These are phyloP conservation scores for Hypoxylon sp. DNA, from an alignment of 2,329 filamentous ascomycete species.

Conservation along the genomic window DNA sequence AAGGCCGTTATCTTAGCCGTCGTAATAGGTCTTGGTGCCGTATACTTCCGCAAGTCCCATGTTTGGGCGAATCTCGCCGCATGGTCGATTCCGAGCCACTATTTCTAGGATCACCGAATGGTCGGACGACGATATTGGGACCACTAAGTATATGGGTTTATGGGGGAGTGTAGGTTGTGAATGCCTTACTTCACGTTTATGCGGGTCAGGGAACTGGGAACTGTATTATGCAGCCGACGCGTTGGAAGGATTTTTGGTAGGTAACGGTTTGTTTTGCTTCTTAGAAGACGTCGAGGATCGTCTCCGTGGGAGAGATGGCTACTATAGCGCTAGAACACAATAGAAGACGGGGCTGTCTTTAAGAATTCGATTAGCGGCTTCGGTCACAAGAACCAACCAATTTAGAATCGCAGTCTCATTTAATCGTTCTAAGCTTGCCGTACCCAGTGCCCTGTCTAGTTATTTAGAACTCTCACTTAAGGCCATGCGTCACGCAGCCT, in stretches of 20 bases:
- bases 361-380: neutral
- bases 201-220: neutral
- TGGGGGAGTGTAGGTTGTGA: slow-evolving; percentile 4
- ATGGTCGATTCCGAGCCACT: slow-evolving; percentile 31
- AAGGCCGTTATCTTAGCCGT: slow-evolving; percentile 75
- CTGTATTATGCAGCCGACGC: neutral
- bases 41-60: slow-evolving; percentile 72
- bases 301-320: slow-evolving; percentile 15
- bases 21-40: slow-evolving; percentile 74
- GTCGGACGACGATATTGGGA: slow-evolving; percentile 3
- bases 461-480: neutral
- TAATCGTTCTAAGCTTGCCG: slow-evolving; percentile 8
- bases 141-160: neutral
- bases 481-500: slow-evolving; percentile 53
- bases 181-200: slow-evolving; percentile 1
- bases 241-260: slow-evolving; percentile 8
- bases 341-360: neutral
- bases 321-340: slow-evolving; percentile 8
- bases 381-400: neutral
- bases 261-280: neutral
- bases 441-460: slow-evolving; percentile 4
- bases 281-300: slow-evolving; percentile 8
- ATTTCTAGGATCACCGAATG: slow-evolving; percentile 27
- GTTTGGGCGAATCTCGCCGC: slow-evolving; percentile 49
- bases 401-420: slow-evolving; percentile 22